Evolutionary conservation across 768 basidiomycete genomes (phyloP).

Genomic region (Leccinum uliginosum): DNA sequence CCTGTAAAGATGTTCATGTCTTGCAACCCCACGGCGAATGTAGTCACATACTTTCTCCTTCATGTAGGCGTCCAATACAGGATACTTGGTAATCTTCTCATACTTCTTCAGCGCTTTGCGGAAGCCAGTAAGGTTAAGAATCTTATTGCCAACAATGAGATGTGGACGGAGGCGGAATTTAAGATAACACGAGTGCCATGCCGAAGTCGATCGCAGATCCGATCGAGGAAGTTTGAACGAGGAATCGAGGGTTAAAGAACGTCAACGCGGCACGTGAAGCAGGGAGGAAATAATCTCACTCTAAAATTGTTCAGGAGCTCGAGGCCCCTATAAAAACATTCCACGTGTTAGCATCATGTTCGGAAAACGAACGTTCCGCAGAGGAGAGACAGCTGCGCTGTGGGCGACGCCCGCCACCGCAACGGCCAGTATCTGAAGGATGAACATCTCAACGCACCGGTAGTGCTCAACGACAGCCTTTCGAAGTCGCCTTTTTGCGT

Average conservation of each 20-base stretch:
- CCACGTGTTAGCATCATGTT: slow-evolving; percentile 6
- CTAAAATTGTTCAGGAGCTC: slow-evolving; percentile 90
- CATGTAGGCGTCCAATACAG: slow-evolving; percentile 77
- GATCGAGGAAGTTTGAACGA: not conserved
- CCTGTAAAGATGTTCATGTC: slow-evolving; percentile 33
- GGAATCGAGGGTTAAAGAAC: not conserved
- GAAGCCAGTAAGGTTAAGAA: slow-evolving; percentile 87
- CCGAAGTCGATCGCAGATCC: not conserved
- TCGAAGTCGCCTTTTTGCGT: slow-evolving; percentile 80
- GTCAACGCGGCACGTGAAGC: not conserved
- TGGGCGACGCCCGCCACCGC: not conserved
- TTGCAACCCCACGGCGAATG: not conserved
- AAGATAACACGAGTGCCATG: not conserved
- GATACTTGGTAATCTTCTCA: slow-evolving; percentile 71
- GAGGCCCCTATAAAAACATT: slow-evolving; percentile 46
- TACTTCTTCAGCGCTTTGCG: slow-evolving; percentile 85
- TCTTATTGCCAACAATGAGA: slow-evolving; percentile 34
- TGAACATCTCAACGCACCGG: slow-evolving; percentile 36
- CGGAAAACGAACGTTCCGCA: not conserved
- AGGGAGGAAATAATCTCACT: slow-evolving; percentile 33
- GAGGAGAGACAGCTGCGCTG: not conserved
- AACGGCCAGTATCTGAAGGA: not conserved
- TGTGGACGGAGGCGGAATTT: not conserved
- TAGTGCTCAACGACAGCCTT: slow-evolving; percentile 82
- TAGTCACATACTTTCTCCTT: slow-evolving; percentile 53